Percentiles rank a stretch among this genome's conserved stretches.
phyloP scores from a whole-genome alignment of 208 protist species.

The Endotrypanum monterogeii region DNA sequence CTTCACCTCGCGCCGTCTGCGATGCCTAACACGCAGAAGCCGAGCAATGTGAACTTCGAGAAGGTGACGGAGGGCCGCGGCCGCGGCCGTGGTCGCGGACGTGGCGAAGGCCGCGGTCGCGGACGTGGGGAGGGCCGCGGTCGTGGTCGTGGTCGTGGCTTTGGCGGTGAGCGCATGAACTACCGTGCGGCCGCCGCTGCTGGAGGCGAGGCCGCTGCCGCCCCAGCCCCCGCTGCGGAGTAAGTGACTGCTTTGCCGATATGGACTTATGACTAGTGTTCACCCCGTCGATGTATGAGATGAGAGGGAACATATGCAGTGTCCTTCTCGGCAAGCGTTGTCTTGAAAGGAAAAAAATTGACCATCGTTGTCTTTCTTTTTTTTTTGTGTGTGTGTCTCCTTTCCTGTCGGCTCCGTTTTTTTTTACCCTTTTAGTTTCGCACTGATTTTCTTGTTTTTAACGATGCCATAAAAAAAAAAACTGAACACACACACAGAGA shows the following conservation, averaged over 20 bases:
- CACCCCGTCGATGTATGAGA: neutral
- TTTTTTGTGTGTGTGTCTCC: too few relatives aligned
- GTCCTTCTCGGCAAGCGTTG: too few relatives aligned
- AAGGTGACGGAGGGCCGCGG: constrained; percentile 46
- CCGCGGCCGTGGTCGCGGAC: constrained; percentile 50
- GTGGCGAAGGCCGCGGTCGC: constrained; percentile 48
- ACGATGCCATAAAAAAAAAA: too few relatives aligned
- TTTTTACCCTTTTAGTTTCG: too few relatives aligned
- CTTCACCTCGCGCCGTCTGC: constrained; percentile 88
- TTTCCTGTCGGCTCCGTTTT: too few relatives aligned
- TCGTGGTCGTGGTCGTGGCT: constrained; percentile 77
- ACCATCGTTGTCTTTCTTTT: too few relatives aligned
- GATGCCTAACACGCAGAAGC: constrained; percentile 93
- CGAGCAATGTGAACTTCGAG: constrained; percentile 55
- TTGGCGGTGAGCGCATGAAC: constrained; percentile 76
- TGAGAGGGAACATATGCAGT: too few relatives aligned
- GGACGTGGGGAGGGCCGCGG: constrained; percentile 65
- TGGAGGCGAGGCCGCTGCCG: constrained; percentile 25
- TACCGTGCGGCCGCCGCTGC: constrained; percentile 64
- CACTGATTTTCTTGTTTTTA: too few relatives aligned
- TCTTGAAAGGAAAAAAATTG: too few relatives aligned
- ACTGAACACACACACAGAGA: too few relatives aligned
- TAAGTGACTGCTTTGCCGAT: constrained; percentile 34
- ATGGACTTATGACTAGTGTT: constrained; percentile 5
- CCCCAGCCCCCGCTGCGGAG: constrained; percentile 39